Base-by-base conservation (phyloP, 192 early-diverging fungal species). In the Funneliformis geosporum region DNA sequence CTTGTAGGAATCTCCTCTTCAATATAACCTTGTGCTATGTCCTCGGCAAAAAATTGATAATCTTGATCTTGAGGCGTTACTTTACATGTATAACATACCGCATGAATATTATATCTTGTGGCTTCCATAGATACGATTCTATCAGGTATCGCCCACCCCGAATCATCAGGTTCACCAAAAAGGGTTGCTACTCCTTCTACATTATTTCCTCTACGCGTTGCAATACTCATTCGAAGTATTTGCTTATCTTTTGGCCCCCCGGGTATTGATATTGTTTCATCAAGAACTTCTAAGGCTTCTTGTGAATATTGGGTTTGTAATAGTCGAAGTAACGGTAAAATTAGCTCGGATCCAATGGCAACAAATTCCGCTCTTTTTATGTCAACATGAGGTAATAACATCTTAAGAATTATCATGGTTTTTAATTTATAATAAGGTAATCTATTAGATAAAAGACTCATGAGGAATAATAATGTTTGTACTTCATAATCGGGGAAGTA, bases 261-360 rank as follows among this genome's bases (percentile, higher is more conserved):
- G 65, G 71, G 42, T 0, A 85, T 85, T 21, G 77, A 69, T 25
- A 91, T 90, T 23, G 87, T 83, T 61, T 88, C 87, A 73, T 96
- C 94, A 68, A 96, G 77, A 5, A 96, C 93, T n/a, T 88, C 82
- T 21, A 94, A 80, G 0, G 94, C 94, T 44, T 92, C 86, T 27
- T 88, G 85, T 5, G 89, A 89, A 78, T 90, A 88, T 5, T 88
- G 86, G 0, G 92, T 88, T 21, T 89, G 87, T 40, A 96, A 80
- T 12, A 95, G 60, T 18, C 84, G 87, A 39, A 96, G 79, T 27
- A 96, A 72, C 2, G 95, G 95, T 50, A 86, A 75, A 25, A 96
- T 82, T 27, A 93, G 68, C 39, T 91, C 91, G 25, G 89, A 87
- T 39, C 92, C 91, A 64, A 92, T 84, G 46, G 84, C 76, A 75